phyloP scores from a whole-genome alignment of 306 rosid species.

The Rosa persica region DNA sequence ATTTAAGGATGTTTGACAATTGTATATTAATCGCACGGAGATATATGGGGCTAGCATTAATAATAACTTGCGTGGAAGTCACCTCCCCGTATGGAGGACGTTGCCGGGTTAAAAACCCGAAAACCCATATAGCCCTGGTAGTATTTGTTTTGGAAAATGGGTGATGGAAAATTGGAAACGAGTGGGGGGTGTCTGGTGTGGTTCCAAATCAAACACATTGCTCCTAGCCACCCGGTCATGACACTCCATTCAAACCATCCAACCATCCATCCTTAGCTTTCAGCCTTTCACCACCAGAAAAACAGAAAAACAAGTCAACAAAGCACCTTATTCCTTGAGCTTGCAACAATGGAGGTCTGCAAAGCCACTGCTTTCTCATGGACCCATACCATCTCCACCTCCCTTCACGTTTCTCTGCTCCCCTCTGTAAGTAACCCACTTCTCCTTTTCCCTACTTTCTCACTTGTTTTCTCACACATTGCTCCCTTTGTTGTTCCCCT shows the following conservation, averaged over 20 bases:
- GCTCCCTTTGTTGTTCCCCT: not conserved
- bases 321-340: not conserved
- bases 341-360: slow-evolving; percentile 40
- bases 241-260: not conserved
- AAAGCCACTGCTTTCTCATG: slow-evolving; percentile 59
- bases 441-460: not conserved
- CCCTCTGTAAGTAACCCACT: slow-evolving; percentile 42
- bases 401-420: slow-evolving; percentile 49
- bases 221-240: no score
- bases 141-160: not conserved
- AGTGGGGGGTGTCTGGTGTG: slow-evolving; percentile 34
- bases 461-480: slow-evolving; percentile 1
- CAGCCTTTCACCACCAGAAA: slow-evolving; percentile 6
- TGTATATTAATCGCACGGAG: no score
- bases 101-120: no score
- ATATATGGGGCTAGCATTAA: no score
- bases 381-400: slow-evolving; percentile 51
- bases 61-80: no score
- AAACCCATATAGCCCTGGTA: no score
- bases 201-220: slow-evolving; percentile 45
- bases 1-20: no score
- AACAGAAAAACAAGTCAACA: not conserved
- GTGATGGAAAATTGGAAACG: slow-evolving; percentile 36
- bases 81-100: no score
- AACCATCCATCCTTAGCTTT: not conserved